Percentiles rank a stretch among this genome's conserved stretches.
These are phyloP conservation scores for Erodium texanum DNA, from an alignment of 441 rosid species.

Conservation along the genomic window DNA sequence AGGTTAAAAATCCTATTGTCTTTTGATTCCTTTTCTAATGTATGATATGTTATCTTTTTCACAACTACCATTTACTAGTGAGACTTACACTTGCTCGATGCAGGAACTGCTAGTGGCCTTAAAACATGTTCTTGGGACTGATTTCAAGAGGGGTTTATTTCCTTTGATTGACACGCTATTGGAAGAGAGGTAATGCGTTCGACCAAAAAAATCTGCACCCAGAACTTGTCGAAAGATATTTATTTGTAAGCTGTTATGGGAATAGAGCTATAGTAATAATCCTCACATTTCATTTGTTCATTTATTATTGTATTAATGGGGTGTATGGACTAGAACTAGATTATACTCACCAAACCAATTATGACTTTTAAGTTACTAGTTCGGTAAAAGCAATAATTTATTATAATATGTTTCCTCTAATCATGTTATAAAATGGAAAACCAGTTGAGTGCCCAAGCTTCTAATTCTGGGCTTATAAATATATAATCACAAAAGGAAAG, in stretches of 20 bases:
- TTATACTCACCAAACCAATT: not conserved
- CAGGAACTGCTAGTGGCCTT: conserved; percentile 92
- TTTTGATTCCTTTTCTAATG: conserved; percentile 11
- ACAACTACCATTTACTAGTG: conserved; percentile 11
- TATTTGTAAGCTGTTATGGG: not conserved
- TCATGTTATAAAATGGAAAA: not conserved
- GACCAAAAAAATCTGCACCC: not conserved
- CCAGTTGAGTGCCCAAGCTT: not conserved
- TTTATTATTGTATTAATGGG: not conserved
- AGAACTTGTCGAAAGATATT: not conserved
- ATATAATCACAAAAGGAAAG: not conserved
- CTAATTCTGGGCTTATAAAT: not conserved
- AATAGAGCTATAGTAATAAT: not conserved
- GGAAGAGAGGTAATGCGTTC: conserved; percentile 66
- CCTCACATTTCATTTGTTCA: not conserved
- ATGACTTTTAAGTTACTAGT: not conserved
- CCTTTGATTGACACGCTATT: conserved; percentile 85
- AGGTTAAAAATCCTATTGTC: conserved; percentile 36
- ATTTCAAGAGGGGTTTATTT: conserved; percentile 96
- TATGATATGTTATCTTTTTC: conserved; percentile 10
- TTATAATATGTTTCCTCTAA: not conserved
- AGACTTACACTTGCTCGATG: conserved; percentile 25
- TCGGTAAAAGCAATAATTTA: not conserved
- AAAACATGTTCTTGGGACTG: conserved; percentile 97
- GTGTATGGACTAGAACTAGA: conserved; percentile 1